Evolutionary conservation across 345 rosid species (phyloP), one percentile per base, ranked within the genome.

Genomic region (Linum lewisii): DNA sequence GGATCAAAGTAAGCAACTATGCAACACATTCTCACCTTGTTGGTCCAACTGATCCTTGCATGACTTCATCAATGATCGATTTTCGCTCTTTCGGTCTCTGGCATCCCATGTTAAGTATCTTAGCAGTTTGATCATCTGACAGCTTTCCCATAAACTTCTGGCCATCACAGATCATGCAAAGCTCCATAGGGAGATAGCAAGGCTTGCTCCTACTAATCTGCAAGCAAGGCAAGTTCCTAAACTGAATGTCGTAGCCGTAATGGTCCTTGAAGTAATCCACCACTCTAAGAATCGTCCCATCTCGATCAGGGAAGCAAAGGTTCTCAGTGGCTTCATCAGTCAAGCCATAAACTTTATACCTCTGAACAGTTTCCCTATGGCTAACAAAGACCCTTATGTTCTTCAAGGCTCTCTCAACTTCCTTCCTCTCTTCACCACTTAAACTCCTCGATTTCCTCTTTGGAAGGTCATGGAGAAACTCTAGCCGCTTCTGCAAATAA

Each of bases 91-190:
- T 92, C 1, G 98, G 98, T 60, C 78, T 79, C 73, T 86, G 93
- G 70, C 98, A 92, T 11, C 95, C 91, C 98, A 88, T 86, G 74
- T 78, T 84, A 59, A 92, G 93, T 36, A 92, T 92, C 66, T 83
- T 84, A 20, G 86, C 83, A 21, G 98, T 86, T 73, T 92, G 98
- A 71, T 86, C 98, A 79, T 92, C 98, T 0, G 98, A 84, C 36
- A 92, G 91, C 75, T 88, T 92, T 24, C 98, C 98, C 5, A 92
- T 95, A 81, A 92, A 92, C 68, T 88, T 92, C 78, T 92, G 98
- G 26, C 98, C 98, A 77, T 92, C 98, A 64, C 98, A 86, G 34
- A 92, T 88, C 76, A 88, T 79, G 62, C 98, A 92, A 19, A 92
- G 87, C 62, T 92, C 98, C 95, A 88, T 88, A 15, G 98, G 96